Evolutionary conservation across 495 filamentous ascomycete genomes (phyloP).

Genomic region (Trypethelium eluteriae): DNA sequence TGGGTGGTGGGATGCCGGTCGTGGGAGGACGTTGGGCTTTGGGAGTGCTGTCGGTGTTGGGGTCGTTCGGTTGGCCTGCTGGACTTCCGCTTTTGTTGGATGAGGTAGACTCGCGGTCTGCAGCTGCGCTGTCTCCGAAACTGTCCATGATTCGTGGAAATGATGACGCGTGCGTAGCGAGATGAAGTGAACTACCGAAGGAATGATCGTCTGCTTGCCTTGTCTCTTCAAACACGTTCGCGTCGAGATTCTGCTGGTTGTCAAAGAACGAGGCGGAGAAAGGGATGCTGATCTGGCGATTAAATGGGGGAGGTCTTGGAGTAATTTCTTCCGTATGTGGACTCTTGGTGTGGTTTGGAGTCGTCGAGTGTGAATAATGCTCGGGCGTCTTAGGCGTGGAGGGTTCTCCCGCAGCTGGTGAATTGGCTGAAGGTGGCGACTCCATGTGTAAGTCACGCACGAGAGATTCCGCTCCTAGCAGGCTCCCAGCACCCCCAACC

Average conservation of each 20-base stretch:
- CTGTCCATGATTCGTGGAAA: neutral
- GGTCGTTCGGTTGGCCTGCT: neutral
- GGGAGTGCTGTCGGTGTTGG: neutral
- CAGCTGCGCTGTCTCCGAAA: neutral
- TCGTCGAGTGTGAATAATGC: slow-evolving; percentile 22
- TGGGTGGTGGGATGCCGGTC: slow-evolving; percentile 13
- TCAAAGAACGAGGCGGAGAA: slow-evolving; percentile 35
- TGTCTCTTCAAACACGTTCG: slow-evolving; percentile 28
- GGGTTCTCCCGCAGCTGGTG: slow-evolving; percentile 27
- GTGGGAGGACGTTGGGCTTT: neutral
- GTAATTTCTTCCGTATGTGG: slow-evolving; percentile 18
- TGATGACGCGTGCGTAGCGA: neutral
- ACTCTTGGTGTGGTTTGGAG: neutral
- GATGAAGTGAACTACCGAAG: slow-evolving; percentile 7
- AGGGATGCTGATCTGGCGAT: slow-evolving; percentile 32
- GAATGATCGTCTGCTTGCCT: neutral
- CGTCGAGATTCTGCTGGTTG: slow-evolving; percentile 29
- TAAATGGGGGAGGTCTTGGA: slow-evolving; percentile 28
- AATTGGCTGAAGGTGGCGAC: slow-evolving; percentile 39
- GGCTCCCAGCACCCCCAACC: slow-evolving; percentile 48
- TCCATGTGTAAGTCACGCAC: slow-evolving; percentile 62
- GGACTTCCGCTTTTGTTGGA: neutral
- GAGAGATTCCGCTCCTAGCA: slow-evolving; percentile 60
- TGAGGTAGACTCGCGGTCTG: too few relatives aligned
- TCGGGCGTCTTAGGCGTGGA: slow-evolving; percentile 33